A percentile compares a stretch with the other conserved stretches of the same genome.
Conservation (phyloP, 177 flowering plant genomes). For the Vitis hybrid region DNA sequence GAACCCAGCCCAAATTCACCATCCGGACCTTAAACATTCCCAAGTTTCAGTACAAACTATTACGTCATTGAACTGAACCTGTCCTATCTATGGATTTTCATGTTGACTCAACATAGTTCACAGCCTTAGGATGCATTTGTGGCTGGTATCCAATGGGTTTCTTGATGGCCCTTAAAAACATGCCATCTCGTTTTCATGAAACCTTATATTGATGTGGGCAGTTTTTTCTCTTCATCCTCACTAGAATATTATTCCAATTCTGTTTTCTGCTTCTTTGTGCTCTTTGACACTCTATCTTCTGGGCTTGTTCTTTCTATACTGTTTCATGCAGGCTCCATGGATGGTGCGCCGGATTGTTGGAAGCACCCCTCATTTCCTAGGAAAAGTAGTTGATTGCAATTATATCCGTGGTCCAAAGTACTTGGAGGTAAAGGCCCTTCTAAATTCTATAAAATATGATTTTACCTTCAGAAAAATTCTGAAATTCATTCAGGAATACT, state of each 20-base stretch:
- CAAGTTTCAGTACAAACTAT: no score
- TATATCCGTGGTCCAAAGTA: slow-evolving; percentile 90
- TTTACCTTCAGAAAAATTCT: background rate
- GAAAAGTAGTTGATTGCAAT: slow-evolving; percentile 98
- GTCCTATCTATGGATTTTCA: no score
- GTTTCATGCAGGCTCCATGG: slow-evolving; percentile 85
- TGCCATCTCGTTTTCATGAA: background rate
- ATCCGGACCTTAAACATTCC: no score
- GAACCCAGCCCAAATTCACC: no score
- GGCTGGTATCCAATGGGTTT: background rate
- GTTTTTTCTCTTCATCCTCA: background rate
- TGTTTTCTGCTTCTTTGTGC: background rate
- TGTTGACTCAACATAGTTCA: background rate
- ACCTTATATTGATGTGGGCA: background rate
- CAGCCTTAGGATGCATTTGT: background rate
- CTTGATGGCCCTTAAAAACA: background rate
- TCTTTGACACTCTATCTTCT: background rate
- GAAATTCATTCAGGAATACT: no score
- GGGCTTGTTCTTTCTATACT: background rate
- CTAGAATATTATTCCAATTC: background rate
- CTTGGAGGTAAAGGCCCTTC: slow-evolving; percentile 62
- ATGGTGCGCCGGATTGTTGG: slow-evolving; percentile 99
- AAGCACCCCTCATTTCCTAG: slow-evolving; percentile 93
- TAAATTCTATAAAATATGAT: background rate
- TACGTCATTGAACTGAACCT: no score